phyloP scores from a whole-genome alignment of 2,329 filamentous ascomycete species.

The Penicillium sp. region DNA sequence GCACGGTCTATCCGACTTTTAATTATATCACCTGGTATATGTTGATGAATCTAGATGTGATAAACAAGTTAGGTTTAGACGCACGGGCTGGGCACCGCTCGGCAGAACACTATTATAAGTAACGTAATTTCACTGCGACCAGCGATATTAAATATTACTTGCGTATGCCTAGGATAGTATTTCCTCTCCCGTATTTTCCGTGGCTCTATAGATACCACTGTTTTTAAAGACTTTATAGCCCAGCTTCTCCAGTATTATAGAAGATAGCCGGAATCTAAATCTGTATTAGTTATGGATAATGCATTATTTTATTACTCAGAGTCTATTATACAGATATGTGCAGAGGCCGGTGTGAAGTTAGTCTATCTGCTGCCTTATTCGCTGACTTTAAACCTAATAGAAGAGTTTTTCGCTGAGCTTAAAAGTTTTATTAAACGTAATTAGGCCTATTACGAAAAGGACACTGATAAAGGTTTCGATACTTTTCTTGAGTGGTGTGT shows the following conservation, averaged over 20 bases:
- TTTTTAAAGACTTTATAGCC: background rate
- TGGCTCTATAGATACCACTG: background rate
- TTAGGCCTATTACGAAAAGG: background rate
- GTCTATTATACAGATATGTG: background rate
- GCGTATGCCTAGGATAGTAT: background rate
- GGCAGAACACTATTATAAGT: background rate
- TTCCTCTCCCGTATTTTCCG: background rate
- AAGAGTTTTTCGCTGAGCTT: background rate
- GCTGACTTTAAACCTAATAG: background rate
- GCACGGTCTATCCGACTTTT: too few species aligned
- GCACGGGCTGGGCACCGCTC: background rate
- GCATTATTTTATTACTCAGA: background rate
- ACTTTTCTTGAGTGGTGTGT: background rate
- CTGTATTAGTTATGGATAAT: background rate
- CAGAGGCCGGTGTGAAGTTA: background rate
- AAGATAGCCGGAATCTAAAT: background rate
- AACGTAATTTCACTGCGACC: background rate
- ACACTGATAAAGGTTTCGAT: background rate
- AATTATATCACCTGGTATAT: background rate
- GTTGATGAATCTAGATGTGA: background rate
- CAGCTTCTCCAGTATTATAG: background rate
- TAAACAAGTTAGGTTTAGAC: background rate
- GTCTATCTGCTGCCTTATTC: background rate
- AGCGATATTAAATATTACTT: background rate
- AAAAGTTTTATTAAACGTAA: background rate